Base-by-base conservation (phyloP, 345 rosid species). In the Trapa incisa region DNA sequence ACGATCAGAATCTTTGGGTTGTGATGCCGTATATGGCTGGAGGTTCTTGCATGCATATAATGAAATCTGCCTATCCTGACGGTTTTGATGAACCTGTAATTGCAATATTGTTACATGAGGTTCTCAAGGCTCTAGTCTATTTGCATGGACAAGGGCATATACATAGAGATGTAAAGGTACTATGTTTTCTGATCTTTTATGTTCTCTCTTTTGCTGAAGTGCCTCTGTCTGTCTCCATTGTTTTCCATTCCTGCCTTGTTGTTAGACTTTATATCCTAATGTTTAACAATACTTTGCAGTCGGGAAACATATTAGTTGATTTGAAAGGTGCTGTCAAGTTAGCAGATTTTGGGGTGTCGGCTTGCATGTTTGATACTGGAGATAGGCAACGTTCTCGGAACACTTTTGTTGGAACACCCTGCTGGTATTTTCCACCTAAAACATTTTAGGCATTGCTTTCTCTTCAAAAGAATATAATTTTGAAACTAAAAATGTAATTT, bases 1-100 rank as follows among this genome's bases (percentile, higher is more conserved):
- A 92, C 47, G 89, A 86, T 65, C 87, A 86, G 47, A 75, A 75
- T 76, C 99, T 94, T 71, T 94, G 99, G 99, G 92, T 89, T 77
- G 99, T 94, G 79, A 94, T 94, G 99, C 97, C 99, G 5, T 94
- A 87, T 86, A 94, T 94, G 99, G 88, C 89, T 65, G 96, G 95
- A 61, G 99, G 99, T 65, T 94, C 99, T 61, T 94, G 97, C 83
- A 85, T 94, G 73, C 99, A 90, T 78, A 86, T 91, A 67, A 94
- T 94, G 82, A 88, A 93, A 80, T 87, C 89, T 62, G 71, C 92
- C 64, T 81, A 68, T 80, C 84, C 78, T 41, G 99, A 88, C 71
- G 97, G 99, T 78, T 94, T 94, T 79, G 99, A 94, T 67, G 97
- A 94, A 76, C 87, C 87, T 81, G 96, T 88, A 72, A 94, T 94